These are phyloP conservation scores for Candida morakotiae DNA, from an alignment of 805 yeast species.

Conservation along the genomic window DNA sequence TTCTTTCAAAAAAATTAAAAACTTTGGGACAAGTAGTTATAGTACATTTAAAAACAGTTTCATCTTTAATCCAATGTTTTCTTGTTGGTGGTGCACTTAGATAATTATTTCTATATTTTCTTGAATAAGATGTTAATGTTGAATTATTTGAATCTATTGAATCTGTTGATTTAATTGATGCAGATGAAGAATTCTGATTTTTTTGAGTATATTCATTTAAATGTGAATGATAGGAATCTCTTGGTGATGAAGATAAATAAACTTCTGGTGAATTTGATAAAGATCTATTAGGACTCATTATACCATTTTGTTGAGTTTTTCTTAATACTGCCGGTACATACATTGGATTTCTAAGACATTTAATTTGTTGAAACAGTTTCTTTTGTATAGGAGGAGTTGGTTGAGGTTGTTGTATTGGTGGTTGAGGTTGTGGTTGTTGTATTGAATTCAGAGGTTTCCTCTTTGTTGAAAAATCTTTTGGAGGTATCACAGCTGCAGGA, in stretches of 20 bases:
- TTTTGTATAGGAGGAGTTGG: slow-evolving; percentile 4
- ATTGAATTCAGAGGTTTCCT: slow-evolving; percentile 10
- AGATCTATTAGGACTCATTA: slow-evolving; percentile 9
- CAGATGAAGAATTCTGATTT: slow-evolving; percentile 11
- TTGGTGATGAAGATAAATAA: slow-evolving; percentile 4
- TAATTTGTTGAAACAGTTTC: slow-evolving; percentile 59
- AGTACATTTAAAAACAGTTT: slow-evolving; percentile 57
- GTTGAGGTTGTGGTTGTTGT: background rate
- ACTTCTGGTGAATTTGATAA: slow-evolving; percentile 9
- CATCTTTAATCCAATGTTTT: slow-evolving; percentile 74
- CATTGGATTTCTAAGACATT: slow-evolving; percentile 79
- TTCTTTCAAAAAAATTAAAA: slow-evolving; percentile 75
- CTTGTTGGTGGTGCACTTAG: slow-evolving; percentile 47
- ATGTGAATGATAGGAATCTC: slow-evolving; percentile 4
- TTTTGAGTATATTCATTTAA: slow-evolving; percentile 3
- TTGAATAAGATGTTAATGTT: slow-evolving; percentile 9
- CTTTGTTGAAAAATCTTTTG: slow-evolving; percentile 9
- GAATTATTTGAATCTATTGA: slow-evolving; percentile 22
- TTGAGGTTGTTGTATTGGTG: slow-evolving; percentile 1
- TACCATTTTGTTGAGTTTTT: slow-evolving; percentile 27
- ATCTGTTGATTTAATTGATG: slow-evolving; percentile 19
- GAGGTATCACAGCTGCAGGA: slow-evolving; percentile 24
- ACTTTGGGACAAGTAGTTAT: slow-evolving; percentile 50
- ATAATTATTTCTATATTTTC: background rate
- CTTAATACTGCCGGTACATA: slow-evolving; percentile 85